These are phyloP conservation scores for Globisporangium cylindrosporum DNA, from an alignment of 352 stramenopile species.

Conservation along the genomic window DNA sequence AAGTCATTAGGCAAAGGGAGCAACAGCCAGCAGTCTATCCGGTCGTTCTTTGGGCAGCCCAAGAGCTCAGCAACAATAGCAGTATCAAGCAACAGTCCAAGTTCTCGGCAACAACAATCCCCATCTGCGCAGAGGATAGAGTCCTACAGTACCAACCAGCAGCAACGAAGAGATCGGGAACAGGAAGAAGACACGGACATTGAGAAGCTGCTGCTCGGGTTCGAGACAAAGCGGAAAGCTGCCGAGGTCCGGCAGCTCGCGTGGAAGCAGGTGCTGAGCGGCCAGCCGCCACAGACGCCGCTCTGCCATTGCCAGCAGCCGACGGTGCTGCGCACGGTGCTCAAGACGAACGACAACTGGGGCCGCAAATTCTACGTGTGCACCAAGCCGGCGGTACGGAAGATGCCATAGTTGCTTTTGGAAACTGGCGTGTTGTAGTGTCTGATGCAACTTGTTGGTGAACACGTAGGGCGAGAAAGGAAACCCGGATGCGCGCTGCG, in stretches of 20 bases:
- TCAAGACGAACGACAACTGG: constrained; percentile 82
- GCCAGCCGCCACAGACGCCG: constrained; percentile 51
- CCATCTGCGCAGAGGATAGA: background rate
- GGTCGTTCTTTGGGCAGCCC: constrained; percentile 41
- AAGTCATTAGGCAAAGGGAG: constrained; percentile 11
- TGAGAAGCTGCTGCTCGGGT: constrained; percentile 11
- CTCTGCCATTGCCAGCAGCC: constrained; percentile 65
- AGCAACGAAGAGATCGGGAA: background rate
- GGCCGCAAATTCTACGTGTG: constrained; percentile 87
- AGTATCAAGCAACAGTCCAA: background rate
- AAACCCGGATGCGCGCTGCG: constrained; percentile 71
- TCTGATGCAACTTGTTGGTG: background rate
- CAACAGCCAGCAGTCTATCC: constrained; percentile 42
- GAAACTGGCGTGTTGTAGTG: background rate
- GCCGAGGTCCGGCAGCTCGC: constrained; percentile 29
- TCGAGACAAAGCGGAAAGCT: constrained; percentile 34
- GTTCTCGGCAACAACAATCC: background rate
- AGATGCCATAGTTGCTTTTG: background rate
- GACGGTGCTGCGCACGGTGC: constrained; percentile 67
- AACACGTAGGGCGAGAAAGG: constrained; percentile 63
- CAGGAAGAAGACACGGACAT: constrained; percentile 13
- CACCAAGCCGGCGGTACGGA: constrained; percentile 67
- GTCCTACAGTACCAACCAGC: background rate
- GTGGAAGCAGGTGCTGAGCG: constrained; percentile 73
- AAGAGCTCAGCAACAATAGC: background rate